Base-by-base conservation (phyloP, 169 alveolate species). In the Plasmodium yoelii region DNA sequence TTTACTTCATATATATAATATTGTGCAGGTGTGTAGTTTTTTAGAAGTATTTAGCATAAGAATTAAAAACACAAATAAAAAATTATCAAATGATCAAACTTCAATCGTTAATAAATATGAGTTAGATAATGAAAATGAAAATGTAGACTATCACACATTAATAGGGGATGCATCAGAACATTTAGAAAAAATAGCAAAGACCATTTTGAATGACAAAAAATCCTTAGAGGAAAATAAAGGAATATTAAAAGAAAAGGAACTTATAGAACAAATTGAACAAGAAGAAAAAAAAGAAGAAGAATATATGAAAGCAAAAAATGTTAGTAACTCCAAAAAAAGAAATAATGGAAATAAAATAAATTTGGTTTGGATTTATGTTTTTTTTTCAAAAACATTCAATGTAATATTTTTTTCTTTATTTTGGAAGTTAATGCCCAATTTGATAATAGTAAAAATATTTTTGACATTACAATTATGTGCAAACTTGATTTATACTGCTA, bases 261-360 rank as follows among this genome's bases (percentile, higher is more conserved):
- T 61, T 80, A 80, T 80, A 67, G 90, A 80, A 8, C 73, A 67
- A 39, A 67, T 80, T 39, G 70, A 80, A 71, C 51, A 68, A 80
- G 68, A 80, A 80, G 84, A 80, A 80, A 80, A 59, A 80, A 82
- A 80, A 67, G 90, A 80, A 53, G 90, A 80, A 61, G 90, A 80
- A 80, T 67, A 67, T 80, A 80, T 80, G 90, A 80, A 80, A 67
- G 56, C 18, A 68, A 67, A 67, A 67, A 80, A 60, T 65, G 24
- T 24, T 46, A 39, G 42, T 24, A 71, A 80, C 18, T 39, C 53
- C 19, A 59, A 80, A 49, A 80, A 80, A 80, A 80, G 46, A 53
- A 80, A 56, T 22, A 53, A 55, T 42, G 65, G 13, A 18, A 18
- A 26, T 18, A 67, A 55, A 44, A 28, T 22, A 44, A 80, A 80